These are phyloP conservation scores for Solanum hybrid DNA, from an alignment of 305 asterid genomes.

Conservation along the genomic window DNA sequence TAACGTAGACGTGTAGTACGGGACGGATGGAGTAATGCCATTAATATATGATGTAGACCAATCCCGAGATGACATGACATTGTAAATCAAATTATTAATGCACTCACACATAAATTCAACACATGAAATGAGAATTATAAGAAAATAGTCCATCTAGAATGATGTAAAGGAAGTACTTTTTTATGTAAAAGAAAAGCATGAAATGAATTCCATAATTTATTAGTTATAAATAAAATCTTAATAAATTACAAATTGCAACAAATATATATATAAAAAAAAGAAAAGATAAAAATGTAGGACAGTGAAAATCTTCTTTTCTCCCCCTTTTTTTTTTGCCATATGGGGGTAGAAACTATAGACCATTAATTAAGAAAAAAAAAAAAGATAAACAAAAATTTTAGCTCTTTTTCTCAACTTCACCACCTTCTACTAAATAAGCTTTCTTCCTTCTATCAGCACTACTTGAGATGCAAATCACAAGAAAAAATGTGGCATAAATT, in stretches of 20 bases:
- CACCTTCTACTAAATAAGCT: conserved; percentile 62
- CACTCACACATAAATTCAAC: background rate
- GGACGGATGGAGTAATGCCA: background rate
- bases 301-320: background rate
- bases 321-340: background rate
- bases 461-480: conserved; percentile 50
- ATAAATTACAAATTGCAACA: background rate
- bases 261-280: background rate
- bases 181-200: background rate
- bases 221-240: background rate
- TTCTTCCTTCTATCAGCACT: conserved; percentile 60
- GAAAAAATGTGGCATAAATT: conserved; percentile 73
- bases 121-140: background rate
- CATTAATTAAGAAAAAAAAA: background rate
- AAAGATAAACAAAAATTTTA: background rate
- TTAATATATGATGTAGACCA: background rate
- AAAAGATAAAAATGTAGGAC: background rate
- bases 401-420: conserved; percentile 63
- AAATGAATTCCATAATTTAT: background rate
- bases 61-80: background rate
- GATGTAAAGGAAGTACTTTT: background rate
- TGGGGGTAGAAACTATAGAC: background rate
- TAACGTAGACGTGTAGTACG: background rate
- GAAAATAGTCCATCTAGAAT: background rate
- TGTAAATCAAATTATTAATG: background rate